These are phyloP conservation scores for Aspergillus caelatus DNA, from an alignment of 2,329 filamentous ascomycete genomes.

Conservation along the genomic window DNA sequence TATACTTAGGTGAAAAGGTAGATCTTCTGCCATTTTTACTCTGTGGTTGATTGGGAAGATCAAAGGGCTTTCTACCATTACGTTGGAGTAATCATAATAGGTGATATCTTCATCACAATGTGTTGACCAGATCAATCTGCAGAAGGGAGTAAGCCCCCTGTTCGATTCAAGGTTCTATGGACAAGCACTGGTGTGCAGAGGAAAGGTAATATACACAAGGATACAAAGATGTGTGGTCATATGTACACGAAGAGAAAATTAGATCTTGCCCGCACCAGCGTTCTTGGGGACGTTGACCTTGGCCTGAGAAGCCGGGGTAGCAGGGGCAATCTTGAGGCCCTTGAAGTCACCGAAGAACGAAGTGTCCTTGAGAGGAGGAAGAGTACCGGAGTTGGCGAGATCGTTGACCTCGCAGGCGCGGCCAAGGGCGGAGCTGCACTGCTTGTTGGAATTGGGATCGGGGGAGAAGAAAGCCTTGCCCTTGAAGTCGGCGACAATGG, in stretches of 20 bases:
- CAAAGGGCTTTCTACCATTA: too few species aligned
- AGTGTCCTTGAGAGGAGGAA: neutral
- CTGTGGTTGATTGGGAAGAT: too few species aligned
- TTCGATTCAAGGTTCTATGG: neutral
- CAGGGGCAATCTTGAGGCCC: neutral
- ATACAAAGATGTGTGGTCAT: neutral
- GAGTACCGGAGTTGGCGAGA: neutral
- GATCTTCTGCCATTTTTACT: too few species aligned
- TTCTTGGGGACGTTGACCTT: neutral
- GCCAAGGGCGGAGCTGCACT: neutral
- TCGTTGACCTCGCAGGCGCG: neutral
- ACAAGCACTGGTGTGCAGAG: neutral
- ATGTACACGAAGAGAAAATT: neutral
- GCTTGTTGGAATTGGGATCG: neutral
- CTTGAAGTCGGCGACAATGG: neutral
- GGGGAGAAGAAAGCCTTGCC: neutral
- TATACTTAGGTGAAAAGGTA: too few species aligned
- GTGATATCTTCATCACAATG: too few species aligned
- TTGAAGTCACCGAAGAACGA: neutral
- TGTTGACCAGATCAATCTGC: too few species aligned
- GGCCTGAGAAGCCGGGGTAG: neutral
- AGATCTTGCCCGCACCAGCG: neutral
- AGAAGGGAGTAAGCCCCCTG: too few species aligned
- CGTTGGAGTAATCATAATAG: too few species aligned
- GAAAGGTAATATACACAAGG: neutral